Conservation (phyloP, 2,329 filamentous ascomycete genomes). For the Bertia moriformis region DNA sequence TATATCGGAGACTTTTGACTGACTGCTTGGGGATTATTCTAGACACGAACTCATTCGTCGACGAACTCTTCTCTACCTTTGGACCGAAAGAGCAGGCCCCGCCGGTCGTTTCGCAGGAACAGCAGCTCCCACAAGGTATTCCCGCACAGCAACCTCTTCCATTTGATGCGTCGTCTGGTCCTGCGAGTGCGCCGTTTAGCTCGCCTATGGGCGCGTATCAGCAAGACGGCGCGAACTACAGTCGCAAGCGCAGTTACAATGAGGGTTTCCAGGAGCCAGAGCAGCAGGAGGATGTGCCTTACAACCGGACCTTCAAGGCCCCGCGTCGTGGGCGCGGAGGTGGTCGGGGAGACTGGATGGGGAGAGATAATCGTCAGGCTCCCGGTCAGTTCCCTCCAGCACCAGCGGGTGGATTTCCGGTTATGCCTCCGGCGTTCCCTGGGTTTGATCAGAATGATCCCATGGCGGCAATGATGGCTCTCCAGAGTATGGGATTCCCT, state of each 20-base stretch:
- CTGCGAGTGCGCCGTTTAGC: too few relatives aligned
- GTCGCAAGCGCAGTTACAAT: constrained; percentile 34
- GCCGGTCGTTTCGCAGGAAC: constrained; percentile 3
- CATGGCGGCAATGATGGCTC: constrained; percentile 33
- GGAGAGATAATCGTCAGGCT: constrained; percentile 5
- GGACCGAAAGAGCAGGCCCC: constrained; percentile 20
- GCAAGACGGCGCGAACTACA: constrained; percentile 10
- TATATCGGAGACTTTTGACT: background rate
- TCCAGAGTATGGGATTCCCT: constrained; percentile 35
- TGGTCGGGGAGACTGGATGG: constrained; percentile 12
- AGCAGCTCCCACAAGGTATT: background rate
- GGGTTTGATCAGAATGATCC: constrained; percentile 39
- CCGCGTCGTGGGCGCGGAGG: constrained; percentile 20
- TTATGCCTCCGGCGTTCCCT: constrained; percentile 24
- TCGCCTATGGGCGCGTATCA: too few relatives aligned
- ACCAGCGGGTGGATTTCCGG: constrained; percentile 5
- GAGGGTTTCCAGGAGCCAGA: constrained; percentile 29
- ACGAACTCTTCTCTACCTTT: constrained; percentile 36
- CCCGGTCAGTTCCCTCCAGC: too few relatives aligned
- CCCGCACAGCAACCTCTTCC: background rate
- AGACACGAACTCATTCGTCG: constrained; percentile 37
- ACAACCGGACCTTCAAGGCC: constrained; percentile 30
- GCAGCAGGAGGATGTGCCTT: too few relatives aligned
- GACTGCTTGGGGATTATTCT: too few relatives aligned
- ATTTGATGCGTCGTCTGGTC: constrained; percentile 3